Percentiles rank a stretch among this genome's conserved stretches.
Conservation (phyloP, 208 protist genomes). For the Novymonas esmeraldas region DNA sequence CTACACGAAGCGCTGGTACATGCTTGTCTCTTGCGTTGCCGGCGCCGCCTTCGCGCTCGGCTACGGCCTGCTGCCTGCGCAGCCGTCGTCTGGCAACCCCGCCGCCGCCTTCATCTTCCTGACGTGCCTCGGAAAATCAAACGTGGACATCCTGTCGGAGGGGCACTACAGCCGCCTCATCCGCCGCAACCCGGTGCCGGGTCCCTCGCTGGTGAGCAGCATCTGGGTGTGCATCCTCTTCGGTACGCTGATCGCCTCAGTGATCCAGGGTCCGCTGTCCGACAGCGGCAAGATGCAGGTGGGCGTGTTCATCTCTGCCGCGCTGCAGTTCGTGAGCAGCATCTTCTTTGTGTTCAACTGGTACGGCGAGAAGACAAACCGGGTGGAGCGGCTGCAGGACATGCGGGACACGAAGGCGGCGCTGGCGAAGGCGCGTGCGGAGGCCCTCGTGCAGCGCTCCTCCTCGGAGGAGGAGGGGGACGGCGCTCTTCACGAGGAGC, state of each 20-base stretch:
- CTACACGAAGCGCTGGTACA: conserved; percentile 63
- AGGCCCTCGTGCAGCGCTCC: background rate
- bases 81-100: conserved; percentile 23
- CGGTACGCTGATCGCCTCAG: conserved; percentile 34
- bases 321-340: conserved; percentile 31
- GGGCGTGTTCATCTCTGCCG: conserved; percentile 39
- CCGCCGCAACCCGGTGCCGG: conserved; percentile 23
- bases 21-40: conserved; percentile 31
- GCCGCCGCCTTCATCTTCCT: conserved; percentile 53
- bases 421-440: background rate
- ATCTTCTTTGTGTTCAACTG: conserved; percentile 57
- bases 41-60: conserved; percentile 27
- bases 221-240: conserved; percentile 46
- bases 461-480: background rate
- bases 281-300: conserved; percentile 30
- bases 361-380: conserved; percentile 49
- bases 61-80: conserved; percentile 45
- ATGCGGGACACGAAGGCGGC: conserved; percentile 1
- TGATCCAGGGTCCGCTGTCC: conserved; percentile 46
- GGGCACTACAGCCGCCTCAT: conserved; percentile 57
- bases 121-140: conserved; percentile 34
- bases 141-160: conserved; percentile 62
- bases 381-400: conserved; percentile 29
- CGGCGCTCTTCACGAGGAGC: background rate
- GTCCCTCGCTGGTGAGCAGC: conserved; percentile 43